Evolutionary conservation across 148 eudicot species (phyloP).

Genomic region (Chenopodium suecicum): DNA sequence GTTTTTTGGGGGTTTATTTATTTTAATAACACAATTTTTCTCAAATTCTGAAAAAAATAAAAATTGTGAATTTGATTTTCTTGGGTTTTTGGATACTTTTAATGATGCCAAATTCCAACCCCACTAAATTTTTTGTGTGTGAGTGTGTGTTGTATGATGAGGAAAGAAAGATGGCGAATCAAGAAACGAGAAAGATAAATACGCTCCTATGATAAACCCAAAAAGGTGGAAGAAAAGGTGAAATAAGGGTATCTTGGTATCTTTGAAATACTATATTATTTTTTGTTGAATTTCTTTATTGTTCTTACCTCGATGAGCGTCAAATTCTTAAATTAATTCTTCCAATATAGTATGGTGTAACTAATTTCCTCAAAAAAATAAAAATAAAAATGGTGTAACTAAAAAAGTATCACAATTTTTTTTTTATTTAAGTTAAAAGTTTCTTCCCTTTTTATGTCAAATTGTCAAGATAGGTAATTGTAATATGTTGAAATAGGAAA

Average conservation of each 20-base stretch:
- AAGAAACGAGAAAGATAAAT: conserved; percentile 13
- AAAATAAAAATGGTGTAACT: no score
- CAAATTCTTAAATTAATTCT: no score
- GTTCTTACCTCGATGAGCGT: no score
- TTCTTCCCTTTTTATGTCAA: no score
- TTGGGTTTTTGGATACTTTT: conserved; percentile 8
- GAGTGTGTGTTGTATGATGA: conserved; percentile 2
- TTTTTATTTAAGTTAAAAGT: no score
- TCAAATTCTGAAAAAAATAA: not conserved
- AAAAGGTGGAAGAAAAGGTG: not conserved
- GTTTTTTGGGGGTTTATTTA: not conserved
- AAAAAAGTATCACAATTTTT: no score
- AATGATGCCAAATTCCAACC: conserved; percentile 3
- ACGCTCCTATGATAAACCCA: not conserved
- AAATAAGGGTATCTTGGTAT: not conserved
- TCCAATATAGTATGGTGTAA: no score
- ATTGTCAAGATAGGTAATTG: no score
- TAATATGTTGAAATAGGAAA: no score
- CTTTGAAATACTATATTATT: not conserved
- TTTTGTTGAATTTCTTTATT: no score
- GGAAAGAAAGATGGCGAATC: conserved; percentile 14
- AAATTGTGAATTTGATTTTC: not conserved
- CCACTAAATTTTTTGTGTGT: not conserved
- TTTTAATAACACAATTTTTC: not conserved
- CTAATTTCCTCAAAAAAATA: no score